Conservation (phyloP, 2,329 filamentous ascomycete genomes). For the Fusarium camptoceras region DNA sequence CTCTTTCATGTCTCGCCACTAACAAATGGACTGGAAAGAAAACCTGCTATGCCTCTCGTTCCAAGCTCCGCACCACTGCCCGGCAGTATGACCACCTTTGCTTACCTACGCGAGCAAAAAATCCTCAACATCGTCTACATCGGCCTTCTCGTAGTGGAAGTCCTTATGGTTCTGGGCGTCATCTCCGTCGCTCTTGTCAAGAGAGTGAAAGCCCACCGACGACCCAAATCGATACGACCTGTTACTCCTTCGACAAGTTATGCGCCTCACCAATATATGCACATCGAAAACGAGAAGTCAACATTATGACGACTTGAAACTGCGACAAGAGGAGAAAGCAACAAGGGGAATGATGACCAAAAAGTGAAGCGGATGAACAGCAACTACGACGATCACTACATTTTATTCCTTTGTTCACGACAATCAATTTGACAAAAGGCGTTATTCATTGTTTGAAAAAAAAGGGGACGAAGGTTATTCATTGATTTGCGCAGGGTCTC, state of each 20-base stretch:
- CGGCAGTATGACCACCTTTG: slow-evolving; percentile 36
- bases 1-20: slow-evolving; percentile 3
- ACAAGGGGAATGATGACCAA: not conserved
- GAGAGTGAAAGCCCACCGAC: slow-evolving; percentile 38
- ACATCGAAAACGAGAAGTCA: slow-evolving; percentile 17
- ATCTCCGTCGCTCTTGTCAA: slow-evolving; percentile 49
- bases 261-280: slow-evolving; percentile 19
- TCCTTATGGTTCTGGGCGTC: slow-evolving; percentile 58
- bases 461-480: slow-evolving; percentile 15
- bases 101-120: slow-evolving; percentile 46
- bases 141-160: slow-evolving; percentile 59
- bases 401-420: slow-evolving; percentile 37
- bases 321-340: not conserved
- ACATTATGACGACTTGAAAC: slow-evolving; percentile 16
- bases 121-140: slow-evolving; percentile 62
- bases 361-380: slow-evolving; percentile 12
- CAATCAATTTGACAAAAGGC: not conserved
- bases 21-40: slow-evolving; percentile 8
- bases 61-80: slow-evolving; percentile 35
- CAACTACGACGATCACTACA: slow-evolving; percentile 20
- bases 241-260: slow-evolving; percentile 12
- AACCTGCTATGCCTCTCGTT: slow-evolving; percentile 40
- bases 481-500: slow-evolving; percentile 18
- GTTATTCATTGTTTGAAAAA: not conserved
- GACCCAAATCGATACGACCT: slow-evolving; percentile 27